These are phyloP conservation scores for Ogataea populi-albae DNA, from an alignment of 805 yeast genomes.

Conservation along the genomic window DNA sequence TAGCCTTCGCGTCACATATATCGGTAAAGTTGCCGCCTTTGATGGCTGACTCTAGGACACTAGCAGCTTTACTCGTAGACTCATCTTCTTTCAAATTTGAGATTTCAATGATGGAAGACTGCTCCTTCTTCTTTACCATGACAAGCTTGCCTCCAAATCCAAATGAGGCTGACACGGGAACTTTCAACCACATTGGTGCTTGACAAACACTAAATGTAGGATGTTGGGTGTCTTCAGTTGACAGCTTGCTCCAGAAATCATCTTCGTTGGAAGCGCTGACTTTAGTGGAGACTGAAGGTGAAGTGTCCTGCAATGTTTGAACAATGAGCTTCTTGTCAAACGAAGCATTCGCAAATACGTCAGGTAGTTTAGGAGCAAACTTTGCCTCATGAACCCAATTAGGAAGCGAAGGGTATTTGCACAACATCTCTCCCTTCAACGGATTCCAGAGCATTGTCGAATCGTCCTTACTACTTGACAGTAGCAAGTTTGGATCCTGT, in stretches of 20 bases:
- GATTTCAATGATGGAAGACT: slow-evolving; percentile 40
- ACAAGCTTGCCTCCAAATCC: slow-evolving; percentile 94
- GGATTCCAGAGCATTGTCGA: slow-evolving; percentile 91
- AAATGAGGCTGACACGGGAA: slow-evolving; percentile 72
- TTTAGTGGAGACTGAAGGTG: slow-evolving; percentile 49
- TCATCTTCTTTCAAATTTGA: slow-evolving; percentile 34
- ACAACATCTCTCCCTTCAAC: slow-evolving; percentile 62
- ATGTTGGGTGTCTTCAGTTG: slow-evolving; percentile 64
- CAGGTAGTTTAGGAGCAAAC: slow-evolving; percentile 88
- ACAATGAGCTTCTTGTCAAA: slow-evolving; percentile 79
- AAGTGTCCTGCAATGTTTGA: slow-evolving; percentile 86
- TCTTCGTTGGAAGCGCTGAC: slow-evolving; percentile 50
- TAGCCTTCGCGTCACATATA: slow-evolving; percentile 54
- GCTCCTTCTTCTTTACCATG: slow-evolving; percentile 37
- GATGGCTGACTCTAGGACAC: slow-evolving; percentile 54
- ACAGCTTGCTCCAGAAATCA: slow-evolving; percentile 83
- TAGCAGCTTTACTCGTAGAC: slow-evolving; percentile 34
- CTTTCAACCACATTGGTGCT: slow-evolving; percentile 86
- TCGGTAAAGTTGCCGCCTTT: slow-evolving; percentile 49
- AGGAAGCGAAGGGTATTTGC: slow-evolving; percentile 86
- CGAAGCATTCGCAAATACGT: slow-evolving; percentile 82
- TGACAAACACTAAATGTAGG: slow-evolving; percentile 70
- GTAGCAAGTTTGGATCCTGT: slow-evolving; percentile 70
- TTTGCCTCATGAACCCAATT: slow-evolving; percentile 91
- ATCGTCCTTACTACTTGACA: slow-evolving; percentile 93